Evolutionary conservation across 2,329 filamentous ascomycete genomes (phyloP).

Genomic region (Botrytis byssoidea): DNA sequence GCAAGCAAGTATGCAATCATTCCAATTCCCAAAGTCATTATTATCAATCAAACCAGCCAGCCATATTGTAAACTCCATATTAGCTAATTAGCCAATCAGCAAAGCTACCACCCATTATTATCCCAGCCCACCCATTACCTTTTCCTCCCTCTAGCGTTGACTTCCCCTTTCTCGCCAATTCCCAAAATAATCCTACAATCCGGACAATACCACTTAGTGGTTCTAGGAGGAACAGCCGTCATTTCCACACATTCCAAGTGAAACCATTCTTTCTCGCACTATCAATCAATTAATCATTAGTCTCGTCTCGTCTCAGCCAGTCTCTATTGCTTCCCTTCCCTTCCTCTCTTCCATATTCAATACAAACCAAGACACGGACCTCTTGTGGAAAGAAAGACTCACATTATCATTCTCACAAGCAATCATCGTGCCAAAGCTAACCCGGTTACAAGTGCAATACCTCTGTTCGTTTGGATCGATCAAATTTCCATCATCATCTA

Average conservation of each 20-base stretch:
- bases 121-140: constrained; percentile 28
- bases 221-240: constrained; percentile 63
- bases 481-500: constrained; percentile 65
- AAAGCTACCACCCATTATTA: background rate
- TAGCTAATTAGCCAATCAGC: background rate
- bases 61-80: constrained; percentile 4
- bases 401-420: constrained; percentile 76
- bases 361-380: constrained; percentile 16
- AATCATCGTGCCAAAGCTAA: constrained; percentile 82
- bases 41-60: background rate
- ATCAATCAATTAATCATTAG: constrained; percentile 31
- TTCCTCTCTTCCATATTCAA: background rate
- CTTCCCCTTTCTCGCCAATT: constrained; percentile 62
- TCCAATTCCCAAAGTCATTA: background rate
- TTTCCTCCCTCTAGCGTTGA: constrained; percentile 44
- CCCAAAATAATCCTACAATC: constrained; percentile 65
- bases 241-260: constrained; percentile 76
- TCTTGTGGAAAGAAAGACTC: constrained; percentile 43
- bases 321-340: too few species aligned
- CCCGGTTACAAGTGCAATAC: constrained; percentile 77
- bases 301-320: background rate
- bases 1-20: background rate
- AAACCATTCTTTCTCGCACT: constrained; percentile 83
- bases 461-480: constrained; percentile 74
- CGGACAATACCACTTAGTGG: constrained; percentile 82